Evolutionary conservation across 257 asterid species (phyloP).

Genomic region (Solanum sparsipilum): DNA sequence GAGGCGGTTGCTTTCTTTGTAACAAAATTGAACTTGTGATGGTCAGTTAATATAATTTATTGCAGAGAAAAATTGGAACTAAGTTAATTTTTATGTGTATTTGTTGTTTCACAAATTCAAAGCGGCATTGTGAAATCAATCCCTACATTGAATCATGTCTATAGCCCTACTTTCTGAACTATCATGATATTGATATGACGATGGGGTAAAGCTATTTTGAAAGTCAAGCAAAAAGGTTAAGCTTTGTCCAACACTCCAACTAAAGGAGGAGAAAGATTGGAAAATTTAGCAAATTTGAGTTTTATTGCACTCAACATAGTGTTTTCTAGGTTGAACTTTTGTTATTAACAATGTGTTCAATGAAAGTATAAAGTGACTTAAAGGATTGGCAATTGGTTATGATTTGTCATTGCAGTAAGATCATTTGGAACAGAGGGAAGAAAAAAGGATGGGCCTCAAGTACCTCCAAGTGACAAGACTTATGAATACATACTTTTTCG

Average conservation of each 20-base stretch:
- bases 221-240: not conserved
- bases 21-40: not conserved
- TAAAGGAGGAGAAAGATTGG: not conserved
- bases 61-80: not conserved
- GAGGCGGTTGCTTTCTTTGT: not conserved
- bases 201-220: not conserved
- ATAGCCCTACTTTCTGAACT: not conserved
- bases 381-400: not conserved
- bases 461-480: conserved; percentile 77
- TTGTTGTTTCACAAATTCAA: not conserved
- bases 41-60: not conserved
- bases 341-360: not conserved
- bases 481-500: conserved; percentile 89
- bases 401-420: conserved; percentile 45
- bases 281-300: not conserved
- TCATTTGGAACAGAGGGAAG: conserved; percentile 98
- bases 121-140: not conserved
- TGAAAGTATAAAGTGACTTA: not conserved
- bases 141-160: not conserved
- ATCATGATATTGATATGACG: not conserved
- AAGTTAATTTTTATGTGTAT: not conserved
- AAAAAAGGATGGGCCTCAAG: conserved; percentile 84
- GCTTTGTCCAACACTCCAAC: not conserved
- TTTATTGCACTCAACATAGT: not conserved
- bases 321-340: not conserved